Base-by-base conservation (phyloP, 805 yeast species). In the Barnettozyma wickerhamii region DNA sequence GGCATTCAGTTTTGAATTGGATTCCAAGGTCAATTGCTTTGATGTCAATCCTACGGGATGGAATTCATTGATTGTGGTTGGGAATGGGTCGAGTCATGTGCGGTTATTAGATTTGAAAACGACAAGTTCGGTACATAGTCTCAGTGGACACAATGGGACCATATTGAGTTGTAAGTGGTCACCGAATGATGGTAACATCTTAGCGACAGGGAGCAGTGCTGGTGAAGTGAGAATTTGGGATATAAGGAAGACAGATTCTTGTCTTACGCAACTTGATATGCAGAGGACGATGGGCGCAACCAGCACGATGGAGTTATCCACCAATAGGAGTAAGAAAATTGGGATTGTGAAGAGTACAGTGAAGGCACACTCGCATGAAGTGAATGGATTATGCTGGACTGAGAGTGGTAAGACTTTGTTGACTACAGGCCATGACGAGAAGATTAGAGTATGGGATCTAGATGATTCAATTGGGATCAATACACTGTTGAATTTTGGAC, bases 201-300 rank as follows among this genome's bases (percentile, higher is more conserved):
- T 90, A 2, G 89, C 90, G 0, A 72, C 88, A 4, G 96, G 95
- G 1, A 89, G 91, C 17, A 72, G 77, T 14, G 87, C 83, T 50
- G 96, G 97, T 0, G 81, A 81, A 34, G 80, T 84, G 7, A 72
- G 84, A 38, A 56, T 90, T 0, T 90, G 97, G 97, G 98, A 90
- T 57, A 73, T 88, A 10, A 64, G 98, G 35, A 64, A 84, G 35
- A 75, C 86, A 19, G 68, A 70, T 14, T 73, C 83, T 27, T 81
- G 87, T 52, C 59, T 86, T 19, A 71, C 79, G 33, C 69, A 79
- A 13, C 60, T 87, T 43, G 90, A 87, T 54, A 66, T 14, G 71
- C 79, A 1, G 66, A 63, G 34, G 52, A 48, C 4, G 54, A 46
- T 23, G 49, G 45, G n/a, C 41, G 38, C 7, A 43, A 43, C 6